Base-by-base conservation (phyloP, 805 yeast species). In the Torulaspora indica region DNA sequence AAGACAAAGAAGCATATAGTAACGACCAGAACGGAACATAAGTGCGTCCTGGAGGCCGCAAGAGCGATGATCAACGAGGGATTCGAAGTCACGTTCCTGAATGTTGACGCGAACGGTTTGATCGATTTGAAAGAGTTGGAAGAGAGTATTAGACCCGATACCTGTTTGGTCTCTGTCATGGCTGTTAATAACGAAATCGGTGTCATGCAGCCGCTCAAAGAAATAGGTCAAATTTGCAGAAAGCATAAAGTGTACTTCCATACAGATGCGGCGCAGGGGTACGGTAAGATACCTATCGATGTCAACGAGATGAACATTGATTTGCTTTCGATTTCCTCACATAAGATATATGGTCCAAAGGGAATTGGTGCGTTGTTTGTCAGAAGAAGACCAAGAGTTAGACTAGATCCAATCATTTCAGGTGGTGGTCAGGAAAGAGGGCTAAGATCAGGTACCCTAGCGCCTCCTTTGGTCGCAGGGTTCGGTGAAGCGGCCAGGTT, bases 381-480 rank as follows among this genome's bases (percentile, higher is more conserved):
- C 31, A 82, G 98, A 71, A 85, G 98, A 76, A 83, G 98, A 69
- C 98, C 98, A 51, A 82, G 98, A 70, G 98, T 93, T 39, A 85
- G 98, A 76, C 65, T 93, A 49, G 97, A 90, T 53, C 96, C 98
- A 17, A 73, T 93, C 43, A 85, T 93, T 55, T 84, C 89, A 48
- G 98, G 98, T 54, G 98, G 98, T 70, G 98, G 98, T 42, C 98
- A 93, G 72, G 98, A 93, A 72, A 84, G 98, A 73, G 98, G 98
- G 47, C 74, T 93, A 59, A 78, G 98, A 70, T 85, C 96, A 4
- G 98, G 98, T 49, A 93, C 98, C 23, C 76, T 93, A 62, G 90
- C 98, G 3, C 95, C 98, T n/a, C 95, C 98, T 17, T 74, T 89
- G 60, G 86, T 91, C 33, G 82, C 89, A 28, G 98, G 98, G 0